Percentiles rank a stretch among this genome's conserved stretches.
phyloP scores from a whole-genome alignment of 1,284 basidiomycete species.

The Sanghuangporus baumii region DNA sequence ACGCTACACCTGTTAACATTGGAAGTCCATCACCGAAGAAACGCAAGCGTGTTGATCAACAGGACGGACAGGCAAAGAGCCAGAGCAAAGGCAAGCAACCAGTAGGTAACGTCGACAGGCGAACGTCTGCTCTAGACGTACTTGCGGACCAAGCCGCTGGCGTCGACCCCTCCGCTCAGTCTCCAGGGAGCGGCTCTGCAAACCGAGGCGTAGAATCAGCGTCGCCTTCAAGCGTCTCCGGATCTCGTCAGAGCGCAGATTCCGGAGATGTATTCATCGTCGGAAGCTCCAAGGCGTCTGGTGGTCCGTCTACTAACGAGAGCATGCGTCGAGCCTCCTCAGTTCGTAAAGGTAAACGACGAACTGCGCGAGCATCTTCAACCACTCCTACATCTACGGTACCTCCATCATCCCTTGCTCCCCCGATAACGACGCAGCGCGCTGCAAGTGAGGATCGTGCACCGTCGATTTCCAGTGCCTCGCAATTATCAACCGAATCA shows the following conservation, averaged over 20 bases:
- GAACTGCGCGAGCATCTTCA: neutral
- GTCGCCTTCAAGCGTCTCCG: neutral
- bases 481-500: neutral
- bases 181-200: neutral
- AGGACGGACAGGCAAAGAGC: neutral
- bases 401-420: neutral
- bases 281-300: neutral
- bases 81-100: neutral
- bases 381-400: neutral
- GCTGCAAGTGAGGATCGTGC: slow-evolving; percentile 1
- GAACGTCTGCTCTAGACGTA: slow-evolving; percentile 14
- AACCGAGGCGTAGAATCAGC: neutral
- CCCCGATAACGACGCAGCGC: neutral
- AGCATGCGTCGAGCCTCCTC: neutral
- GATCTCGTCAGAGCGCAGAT: neutral
- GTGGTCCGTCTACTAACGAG: neutral
- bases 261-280: neutral
- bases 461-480: neutral
- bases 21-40: slow-evolving; percentile 13
- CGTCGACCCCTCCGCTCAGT: neutral
- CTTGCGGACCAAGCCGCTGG: slow-evolving; percentile 15
- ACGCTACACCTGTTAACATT: neutral
- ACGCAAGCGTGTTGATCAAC: slow-evolving; percentile 1
- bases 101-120: neutral
- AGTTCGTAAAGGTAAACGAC: neutral